These are phyloP conservation scores for Pseudogymnoascus sp. DNA, from an alignment of 2,329 filamentous ascomycete genomes.

Conservation along the genomic window DNA sequence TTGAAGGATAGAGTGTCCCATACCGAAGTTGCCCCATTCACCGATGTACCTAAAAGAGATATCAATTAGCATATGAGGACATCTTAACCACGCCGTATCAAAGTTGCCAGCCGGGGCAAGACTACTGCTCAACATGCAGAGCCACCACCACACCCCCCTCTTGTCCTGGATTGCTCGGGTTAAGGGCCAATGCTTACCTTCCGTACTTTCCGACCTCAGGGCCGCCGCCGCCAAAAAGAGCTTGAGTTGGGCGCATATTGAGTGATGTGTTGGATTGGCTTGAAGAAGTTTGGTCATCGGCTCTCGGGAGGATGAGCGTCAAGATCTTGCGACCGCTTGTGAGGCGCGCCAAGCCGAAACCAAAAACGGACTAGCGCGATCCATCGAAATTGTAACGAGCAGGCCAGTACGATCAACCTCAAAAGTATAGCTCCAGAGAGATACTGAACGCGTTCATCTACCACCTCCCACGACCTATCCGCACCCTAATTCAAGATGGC, in stretches of 20 bases:
- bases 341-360: conserved; percentile 18
- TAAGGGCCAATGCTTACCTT: conserved; percentile 26
- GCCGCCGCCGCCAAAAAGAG: conserved; percentile 26
- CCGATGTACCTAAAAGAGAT: conserved; percentile 25
- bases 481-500: conserved; percentile 30
- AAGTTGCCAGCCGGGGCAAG: background rate
- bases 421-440: conserved; percentile 8
- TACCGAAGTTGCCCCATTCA: conserved; percentile 30
- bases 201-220: conserved; percentile 29
- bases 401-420: conserved; percentile 12
- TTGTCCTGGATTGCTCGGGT: background rate
- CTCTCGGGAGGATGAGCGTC: conserved; percentile 15
- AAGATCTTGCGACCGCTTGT: conserved; percentile 15
- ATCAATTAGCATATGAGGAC: background rate
- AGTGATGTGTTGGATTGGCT: conserved; percentile 17
- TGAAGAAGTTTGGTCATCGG: conserved; percentile 13
- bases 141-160: background rate
- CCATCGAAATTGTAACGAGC: conserved; percentile 23
- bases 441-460: conserved; percentile 9
- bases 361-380: conserved; percentile 21
- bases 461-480: background rate
- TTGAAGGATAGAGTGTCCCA: conserved; percentile 16
- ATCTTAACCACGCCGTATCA: background rate
- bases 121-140: background rate
- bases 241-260: conserved; percentile 30